Evolutionary conservation across 2,329 filamentous ascomycete species (phyloP), one percentile per base, ranked within the genome.

Genomic region (Claviceps africana): DNA sequence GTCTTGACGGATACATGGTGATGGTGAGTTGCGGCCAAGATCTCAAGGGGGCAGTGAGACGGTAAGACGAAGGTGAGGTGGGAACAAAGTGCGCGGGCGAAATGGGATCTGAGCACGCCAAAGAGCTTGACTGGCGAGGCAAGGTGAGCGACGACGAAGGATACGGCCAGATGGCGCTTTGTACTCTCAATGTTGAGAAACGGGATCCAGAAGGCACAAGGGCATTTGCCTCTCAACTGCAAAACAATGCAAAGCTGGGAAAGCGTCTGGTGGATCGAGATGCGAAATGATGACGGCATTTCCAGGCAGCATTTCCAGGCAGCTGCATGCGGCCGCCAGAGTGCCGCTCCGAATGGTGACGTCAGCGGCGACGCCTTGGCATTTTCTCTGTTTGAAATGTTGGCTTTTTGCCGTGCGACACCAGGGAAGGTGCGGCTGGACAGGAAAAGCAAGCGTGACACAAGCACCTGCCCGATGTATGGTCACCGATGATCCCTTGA

Each of bases 1-100:
- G 61, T 51, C 64, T 61, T 45, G 63, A 56, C 49, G 64, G 33
- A 45, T 65, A 62, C 65, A 68, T 68, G 42, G 47, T 59, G 53
- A 35, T 37, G 35, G 15, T 13, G 15, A 48, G 15, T 9, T 37
- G 35, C 17, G 17, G 17, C 17, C 17, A 15, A 9, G 4, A n/a
- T 39, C 13, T 28, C 42, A 28, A 17, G 15, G n/a, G 22, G n/a
- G 22, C 22, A 4, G 7, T 8, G 22, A 44, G 15, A n/a, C n/a
- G n/a, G n/a, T n/a, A n/a, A n/a, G n/a, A n/a, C n/a, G n/a, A 22
- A 25, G 15, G 25, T 25, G 11, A 25, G 21, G 22, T 22, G 22
- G 40, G 25, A n/a, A 21, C 8, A n/a, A 5, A 19, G 10, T 40
- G 43, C 4, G 8, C 15, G 17, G 11, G 11, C 4, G 15, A 28